These are phyloP conservation scores for Pterocarpus macrocarpus DNA, from an alignment of 306 rosid genomes.

Conservation along the genomic window DNA sequence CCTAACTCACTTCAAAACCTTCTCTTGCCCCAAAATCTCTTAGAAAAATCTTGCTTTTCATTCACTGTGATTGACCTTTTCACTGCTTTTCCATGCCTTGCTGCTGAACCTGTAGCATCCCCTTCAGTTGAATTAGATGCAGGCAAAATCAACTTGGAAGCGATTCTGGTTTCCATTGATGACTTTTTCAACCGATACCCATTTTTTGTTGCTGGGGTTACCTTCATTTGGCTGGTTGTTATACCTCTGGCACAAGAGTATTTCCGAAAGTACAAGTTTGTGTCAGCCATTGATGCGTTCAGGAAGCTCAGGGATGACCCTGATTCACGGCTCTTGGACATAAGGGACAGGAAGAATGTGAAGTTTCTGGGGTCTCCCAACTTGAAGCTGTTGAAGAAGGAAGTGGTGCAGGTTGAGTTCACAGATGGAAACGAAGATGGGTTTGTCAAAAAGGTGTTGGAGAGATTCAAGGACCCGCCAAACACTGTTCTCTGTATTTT, in stretches of 20 bases:
- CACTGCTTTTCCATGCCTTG: conserved; percentile 62
- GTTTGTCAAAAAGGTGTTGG: conserved; percentile 75
- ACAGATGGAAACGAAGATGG: conserved; percentile 71
- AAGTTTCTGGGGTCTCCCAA: conserved; percentile 72
- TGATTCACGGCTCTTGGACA: conserved; percentile 72
- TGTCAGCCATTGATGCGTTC: conserved; percentile 81
- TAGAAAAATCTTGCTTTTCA: conserved; percentile 44
- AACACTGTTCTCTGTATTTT: conserved; percentile 69
- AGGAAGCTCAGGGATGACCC: conserved; percentile 76
- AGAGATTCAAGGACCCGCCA: conserved; percentile 60
- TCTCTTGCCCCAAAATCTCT: conserved; percentile 29
- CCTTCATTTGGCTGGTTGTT: conserved; percentile 82
- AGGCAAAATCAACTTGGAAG: conserved; percentile 75
- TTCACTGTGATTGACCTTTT: conserved; percentile 54
- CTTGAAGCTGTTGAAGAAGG: conserved; percentile 78
- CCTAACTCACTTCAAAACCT: conserved; percentile 41
- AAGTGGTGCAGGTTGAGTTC: conserved; percentile 65
- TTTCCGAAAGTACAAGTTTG: conserved; percentile 73
- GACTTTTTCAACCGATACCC: conserved; percentile 78
- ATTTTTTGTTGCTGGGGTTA: conserved; percentile 81
- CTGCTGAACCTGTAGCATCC: conserved; percentile 59
- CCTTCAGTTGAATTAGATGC: conserved; percentile 52
- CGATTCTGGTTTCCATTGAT: conserved; percentile 70
- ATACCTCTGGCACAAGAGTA: conserved; percentile 70
- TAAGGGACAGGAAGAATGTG: conserved; percentile 73